Evolutionary conservation across 805 yeast species (phyloP), one percentile per base, ranked within the genome.

Genomic region (Saccharomycopsis selenospora): DNA sequence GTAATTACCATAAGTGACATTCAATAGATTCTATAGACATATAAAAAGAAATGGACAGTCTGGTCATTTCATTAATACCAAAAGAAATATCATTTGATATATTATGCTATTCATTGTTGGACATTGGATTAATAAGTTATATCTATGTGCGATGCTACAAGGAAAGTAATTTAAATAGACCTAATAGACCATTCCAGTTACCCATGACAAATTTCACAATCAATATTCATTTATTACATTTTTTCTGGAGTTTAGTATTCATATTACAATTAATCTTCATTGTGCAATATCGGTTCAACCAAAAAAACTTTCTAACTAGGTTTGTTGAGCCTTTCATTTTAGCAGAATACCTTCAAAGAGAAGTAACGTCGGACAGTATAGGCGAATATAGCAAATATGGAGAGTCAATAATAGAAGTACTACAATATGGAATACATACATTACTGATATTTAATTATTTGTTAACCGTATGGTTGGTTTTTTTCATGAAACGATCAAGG

Each of bases 251-350:
- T 14, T 17, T 33, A 17, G n/a, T 33, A 5, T 33, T 5, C 17
- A 20, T 17, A 7, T 33, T 33, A 10, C 38, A 33, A 10, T 14
- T 33, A 10, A 14, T 33, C 20, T 6, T 33, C 17, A 6, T 33
- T 17, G 38, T 33, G 38, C 38, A 33, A 33, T 33, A 33, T 14
- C n/a, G 17, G 18, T 33, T 33, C 38, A 33, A 33, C 38, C n/a
- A 33, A 33, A 20, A 7, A 7, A 10, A 10, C n/a, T 10, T 33
- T 14, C n/a, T n/a, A n/a, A n/a, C n/a, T n/a, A n/a, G n/a, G n/a
- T n/a, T n/a, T n/a, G n/a, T n/a, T n/a, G n/a, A n/a, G n/a, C n/a
- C n/a, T n/a, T n/a, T n/a, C n/a, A n/a, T n/a, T n/a, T n/a, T n/a
- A n/a, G n/a, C n/a, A n/a, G n/a, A n/a, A n/a, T n/a, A n/a, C n/a